Evolutionary conservation across 306 rosid species (phyloP).

Genomic region (Corylus americana): DNA sequence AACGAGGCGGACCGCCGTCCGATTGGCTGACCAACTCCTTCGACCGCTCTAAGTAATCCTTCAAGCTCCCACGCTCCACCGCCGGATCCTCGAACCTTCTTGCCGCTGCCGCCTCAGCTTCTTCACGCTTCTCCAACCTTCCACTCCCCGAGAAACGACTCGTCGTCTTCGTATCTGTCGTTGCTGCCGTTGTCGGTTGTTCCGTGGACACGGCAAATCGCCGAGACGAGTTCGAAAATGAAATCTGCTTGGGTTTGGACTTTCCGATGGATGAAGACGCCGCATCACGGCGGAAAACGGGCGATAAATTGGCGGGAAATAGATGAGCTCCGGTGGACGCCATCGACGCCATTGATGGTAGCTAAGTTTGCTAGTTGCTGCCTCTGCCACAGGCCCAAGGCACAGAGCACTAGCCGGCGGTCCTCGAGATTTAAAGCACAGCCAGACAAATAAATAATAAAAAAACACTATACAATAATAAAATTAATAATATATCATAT

Average conservation of each 20-base stretch:
- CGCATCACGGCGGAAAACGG: constrained; percentile 16
- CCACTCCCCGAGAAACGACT: constrained; percentile 4
- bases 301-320: constrained; percentile 19
- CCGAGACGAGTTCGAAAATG: background rate
- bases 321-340: constrained; percentile 36
- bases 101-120: constrained; percentile 1
- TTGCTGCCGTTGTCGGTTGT: constrained; percentile 8
- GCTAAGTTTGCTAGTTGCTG: too few species aligned
- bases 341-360: constrained; percentile 31
- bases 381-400: too few species aligned
- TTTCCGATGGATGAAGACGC: constrained; percentile 8
- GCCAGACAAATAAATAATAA: background rate
- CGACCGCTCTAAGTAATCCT: constrained; percentile 50
- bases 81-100: background rate
- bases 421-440: background rate
- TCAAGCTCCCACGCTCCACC: constrained; percentile 29
- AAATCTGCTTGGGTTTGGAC: constrained; percentile 15
- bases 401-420: background rate
- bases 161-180: background rate
- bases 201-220: constrained; percentile 39
- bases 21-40: constrained; percentile 40
- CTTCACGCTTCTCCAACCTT: constrained; percentile 17
- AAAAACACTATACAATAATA: too few species aligned
- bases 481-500: too few species aligned
- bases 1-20: constrained; percentile 76